A percentile compares a stretch with the other conserved stretches of the same genome.
Evolutionary conservation across 2,329 filamentous ascomycete species (phyloP).

Genomic region (Epichloe sylvatica): DNA sequence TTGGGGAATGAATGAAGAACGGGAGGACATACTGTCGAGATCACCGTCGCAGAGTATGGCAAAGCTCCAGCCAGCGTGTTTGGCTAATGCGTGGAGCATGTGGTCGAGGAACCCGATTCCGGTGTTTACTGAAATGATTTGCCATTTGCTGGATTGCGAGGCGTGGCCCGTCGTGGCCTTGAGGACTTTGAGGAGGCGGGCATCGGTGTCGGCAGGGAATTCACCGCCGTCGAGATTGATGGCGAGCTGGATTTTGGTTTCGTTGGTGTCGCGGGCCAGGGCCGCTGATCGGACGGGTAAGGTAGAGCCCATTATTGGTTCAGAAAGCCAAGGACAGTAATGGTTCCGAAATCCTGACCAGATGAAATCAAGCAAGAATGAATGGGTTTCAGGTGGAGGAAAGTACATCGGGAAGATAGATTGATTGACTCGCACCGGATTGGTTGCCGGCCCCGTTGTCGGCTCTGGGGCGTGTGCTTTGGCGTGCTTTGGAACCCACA

Average conservation of each 20-base stretch:
- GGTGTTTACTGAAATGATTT: conserved; percentile 77
- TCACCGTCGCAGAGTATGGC: conserved; percentile 74
- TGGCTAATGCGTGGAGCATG: conserved; percentile 93
- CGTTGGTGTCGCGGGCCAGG: conserved; percentile 84
- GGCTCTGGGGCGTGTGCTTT: background rate
- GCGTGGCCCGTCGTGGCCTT: conserved; percentile 53
- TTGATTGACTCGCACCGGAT: too few relatives aligned
- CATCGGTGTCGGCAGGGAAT: conserved; percentile 51
- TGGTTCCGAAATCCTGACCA: too few relatives aligned
- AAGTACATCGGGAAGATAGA: too few relatives aligned
- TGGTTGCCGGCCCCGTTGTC: too few relatives aligned
- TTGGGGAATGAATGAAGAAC: background rate
- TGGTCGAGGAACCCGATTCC: conserved; percentile 97
- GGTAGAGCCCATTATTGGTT: conserved; percentile 13
- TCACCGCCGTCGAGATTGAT: conserved; percentile 86
- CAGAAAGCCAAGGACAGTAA: too few relatives aligned
- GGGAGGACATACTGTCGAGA: conserved; percentile 59
- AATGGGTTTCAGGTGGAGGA: too few relatives aligned
- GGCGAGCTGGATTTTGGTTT: conserved; percentile 90
- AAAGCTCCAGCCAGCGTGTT: conserved; percentile 91
- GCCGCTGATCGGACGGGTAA: conserved; percentile 50
- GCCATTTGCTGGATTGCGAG: conserved; percentile 67
- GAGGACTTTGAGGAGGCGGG: conserved; percentile 37
- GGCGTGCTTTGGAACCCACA: background rate
- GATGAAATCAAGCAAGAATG: too few relatives aligned